phyloP scores from a whole-genome alignment of 208 protist genomes.

The Acanthamoeba lenticulata region DNA sequence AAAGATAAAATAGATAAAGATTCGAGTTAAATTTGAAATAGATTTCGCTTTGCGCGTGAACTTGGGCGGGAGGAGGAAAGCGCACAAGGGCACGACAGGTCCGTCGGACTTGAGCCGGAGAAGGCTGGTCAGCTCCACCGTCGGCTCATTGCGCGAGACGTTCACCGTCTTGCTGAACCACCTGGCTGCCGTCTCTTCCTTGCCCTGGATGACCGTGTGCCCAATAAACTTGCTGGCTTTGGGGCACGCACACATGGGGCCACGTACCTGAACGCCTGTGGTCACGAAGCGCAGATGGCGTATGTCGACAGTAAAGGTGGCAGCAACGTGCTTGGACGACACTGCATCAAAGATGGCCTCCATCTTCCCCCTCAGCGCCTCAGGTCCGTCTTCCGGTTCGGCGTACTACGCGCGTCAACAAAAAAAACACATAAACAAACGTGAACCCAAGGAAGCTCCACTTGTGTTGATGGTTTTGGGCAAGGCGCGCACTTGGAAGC shows the following conservation, averaged over 20 bases:
- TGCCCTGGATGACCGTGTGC: background rate
- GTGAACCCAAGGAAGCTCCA: background rate
- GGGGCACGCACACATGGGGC: background rate
- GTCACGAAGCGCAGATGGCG: background rate
- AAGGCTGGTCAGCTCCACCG: background rate
- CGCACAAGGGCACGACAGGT: background rate
- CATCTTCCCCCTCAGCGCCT: constrained; percentile 70
- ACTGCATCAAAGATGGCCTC: constrained; percentile 63
- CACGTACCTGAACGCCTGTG: background rate
- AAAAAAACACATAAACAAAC: background rate
- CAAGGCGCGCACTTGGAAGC: background rate
- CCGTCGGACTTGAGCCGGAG: background rate
- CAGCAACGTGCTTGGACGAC: background rate
- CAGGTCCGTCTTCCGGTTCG: constrained; percentile 63
- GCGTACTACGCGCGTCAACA: background rate
- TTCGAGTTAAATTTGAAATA: too few species aligned
- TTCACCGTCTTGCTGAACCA: background rate
- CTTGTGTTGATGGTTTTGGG: background rate
- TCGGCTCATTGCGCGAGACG: background rate
- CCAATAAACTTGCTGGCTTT: background rate
- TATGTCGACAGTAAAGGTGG: background rate
- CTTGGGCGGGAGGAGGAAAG: background rate
- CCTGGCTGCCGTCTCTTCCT: background rate
- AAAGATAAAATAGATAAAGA: too few species aligned
- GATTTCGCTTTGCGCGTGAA: background rate